Conservation (phyloP, 106 monocot species). For the Dioscorea zingiberensis region DNA sequence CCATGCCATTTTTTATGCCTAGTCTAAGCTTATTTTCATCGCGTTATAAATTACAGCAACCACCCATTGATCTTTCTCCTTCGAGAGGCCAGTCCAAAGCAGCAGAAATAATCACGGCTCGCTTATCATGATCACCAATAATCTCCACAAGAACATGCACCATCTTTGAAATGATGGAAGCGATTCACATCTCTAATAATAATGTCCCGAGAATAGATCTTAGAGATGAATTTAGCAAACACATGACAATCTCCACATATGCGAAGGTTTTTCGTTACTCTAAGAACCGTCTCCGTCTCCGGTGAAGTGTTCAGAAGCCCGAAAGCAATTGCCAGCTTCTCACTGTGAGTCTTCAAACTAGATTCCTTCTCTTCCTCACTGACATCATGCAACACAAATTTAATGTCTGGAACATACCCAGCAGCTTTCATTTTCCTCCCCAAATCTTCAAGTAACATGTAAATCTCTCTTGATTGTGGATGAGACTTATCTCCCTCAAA, state of each 20-base stretch:
- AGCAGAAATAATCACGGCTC: no score
- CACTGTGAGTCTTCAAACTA: conserved; percentile 9
- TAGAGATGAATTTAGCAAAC: conserved; percentile 19
- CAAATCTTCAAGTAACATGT: conserved; percentile 41
- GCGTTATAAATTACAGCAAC: no score
- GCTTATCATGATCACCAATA: conserved; percentile 12
- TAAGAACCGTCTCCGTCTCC: neutral
- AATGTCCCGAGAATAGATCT: conserved; percentile 13
- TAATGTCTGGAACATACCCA: conserved; percentile 23
- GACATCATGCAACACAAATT: conserved; percentile 22
- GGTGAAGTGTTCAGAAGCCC: conserved; percentile 16
- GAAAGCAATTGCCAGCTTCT: conserved; percentile 21
- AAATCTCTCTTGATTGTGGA: conserved; percentile 35
- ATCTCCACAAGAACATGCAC: conserved; percentile 18
- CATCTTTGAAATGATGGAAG: conserved; percentile 22
- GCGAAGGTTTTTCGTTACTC: conserved; percentile 25
- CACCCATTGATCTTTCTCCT: no score
- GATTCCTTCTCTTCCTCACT: conserved; percentile 17
- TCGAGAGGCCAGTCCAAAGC: no score
- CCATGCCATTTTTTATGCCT: no score
- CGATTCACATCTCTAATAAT: conserved; percentile 22
- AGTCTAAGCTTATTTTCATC: no score
- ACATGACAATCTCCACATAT: conserved; percentile 18
- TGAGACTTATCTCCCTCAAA: conserved; percentile 37
- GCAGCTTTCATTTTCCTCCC: conserved; percentile 19